Conservation (phyloP, 176 grass and related monocot genomes). For the Tuctoria greenei region DNA sequence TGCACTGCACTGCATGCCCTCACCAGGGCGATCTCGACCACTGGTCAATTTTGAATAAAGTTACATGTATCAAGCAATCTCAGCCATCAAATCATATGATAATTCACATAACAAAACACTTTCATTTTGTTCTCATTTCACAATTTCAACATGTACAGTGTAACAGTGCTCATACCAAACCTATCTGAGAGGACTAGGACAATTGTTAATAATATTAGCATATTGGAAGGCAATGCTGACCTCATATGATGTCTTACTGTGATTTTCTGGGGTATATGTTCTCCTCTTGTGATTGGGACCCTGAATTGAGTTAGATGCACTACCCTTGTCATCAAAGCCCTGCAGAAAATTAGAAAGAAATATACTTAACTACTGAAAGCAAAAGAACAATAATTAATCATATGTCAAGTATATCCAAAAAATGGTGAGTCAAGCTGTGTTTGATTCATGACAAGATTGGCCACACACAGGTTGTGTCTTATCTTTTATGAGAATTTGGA, state of each 20-base stretch:
- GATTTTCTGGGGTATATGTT: slow-evolving; percentile 34
- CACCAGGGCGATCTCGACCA: no score
- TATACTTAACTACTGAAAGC: slow-evolving; percentile 6
- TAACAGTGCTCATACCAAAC: slow-evolving; percentile 21
- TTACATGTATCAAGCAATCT: no score
- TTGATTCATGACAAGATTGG: slow-evolving; percentile 19
- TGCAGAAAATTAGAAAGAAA: slow-evolving; percentile 28
- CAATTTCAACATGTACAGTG: slow-evolving; percentile 1
- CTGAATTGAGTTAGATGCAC: slow-evolving; percentile 27
- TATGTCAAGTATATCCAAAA: background rate
- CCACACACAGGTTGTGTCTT: background rate
- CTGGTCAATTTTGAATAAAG: background rate
- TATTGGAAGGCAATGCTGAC: slow-evolving; percentile 36
- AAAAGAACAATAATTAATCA: background rate
- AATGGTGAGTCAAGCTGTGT: slow-evolving; percentile 19
- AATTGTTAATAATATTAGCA: slow-evolving; percentile 5
- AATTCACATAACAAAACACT: slow-evolving; percentile 26
- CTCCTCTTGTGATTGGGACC: slow-evolving; percentile 37
- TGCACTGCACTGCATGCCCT: no score
- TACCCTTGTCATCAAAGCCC: slow-evolving; percentile 45
- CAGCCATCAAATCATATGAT: background rate
- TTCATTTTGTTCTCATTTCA: slow-evolving; percentile 17
- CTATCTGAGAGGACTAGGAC: background rate
- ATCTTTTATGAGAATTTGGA: slow-evolving; percentile 4
- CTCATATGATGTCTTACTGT: slow-evolving; percentile 41